Evolutionary conservation across 148 eudicot genomes (phyloP), one percentile per base, ranked within the genome.

Genomic region (Rhododendron kiyosumense): DNA sequence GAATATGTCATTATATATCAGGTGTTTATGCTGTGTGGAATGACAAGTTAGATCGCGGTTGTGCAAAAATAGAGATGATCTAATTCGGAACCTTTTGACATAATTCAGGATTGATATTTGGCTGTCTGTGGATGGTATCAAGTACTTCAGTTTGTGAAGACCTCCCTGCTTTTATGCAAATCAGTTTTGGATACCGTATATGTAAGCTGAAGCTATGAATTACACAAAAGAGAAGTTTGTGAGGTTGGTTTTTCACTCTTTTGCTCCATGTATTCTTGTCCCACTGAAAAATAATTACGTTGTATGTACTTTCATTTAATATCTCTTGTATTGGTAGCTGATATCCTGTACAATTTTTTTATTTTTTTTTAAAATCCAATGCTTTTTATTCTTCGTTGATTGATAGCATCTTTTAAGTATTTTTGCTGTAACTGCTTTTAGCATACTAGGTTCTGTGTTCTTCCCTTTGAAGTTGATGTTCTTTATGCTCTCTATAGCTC

Each of bases 191-290:
- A 28, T 54, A 4, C 32, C 36, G 3, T 8, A 3, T 9, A 61
- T 38, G 75, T 38, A 41, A 41, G 15, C 75, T 82, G 74, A 46
- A 82, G n/a, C 18, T 43, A 61, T 82, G 84, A 41, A 36, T 63
- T 82, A 82, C 54, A 3, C 22, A 28, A 32, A 82, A 5, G 75
- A 43, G 34, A 38, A 63, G 54, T 36, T 86, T 71, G 89, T 89
- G 24, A 82, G 84, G 74, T 82, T 82, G n/a, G 75, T 82, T 63
- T n/a, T 54, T 14, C 7, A 61, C 45, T 8, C 34, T 38, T 12
- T 57, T 18, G 15, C 34, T 17, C 46, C 79, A 2, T 48, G 30
- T 65, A 65, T 65, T 65, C 32, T 10, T 2, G 8, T 24, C 30
- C 71, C n/a, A 0, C 11, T 26, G 6, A 65, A n/a, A n/a, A 65